These are phyloP conservation scores for Chlorella sp. DNA, from an alignment of 139 green algal species.

Conservation along the genomic window DNA sequence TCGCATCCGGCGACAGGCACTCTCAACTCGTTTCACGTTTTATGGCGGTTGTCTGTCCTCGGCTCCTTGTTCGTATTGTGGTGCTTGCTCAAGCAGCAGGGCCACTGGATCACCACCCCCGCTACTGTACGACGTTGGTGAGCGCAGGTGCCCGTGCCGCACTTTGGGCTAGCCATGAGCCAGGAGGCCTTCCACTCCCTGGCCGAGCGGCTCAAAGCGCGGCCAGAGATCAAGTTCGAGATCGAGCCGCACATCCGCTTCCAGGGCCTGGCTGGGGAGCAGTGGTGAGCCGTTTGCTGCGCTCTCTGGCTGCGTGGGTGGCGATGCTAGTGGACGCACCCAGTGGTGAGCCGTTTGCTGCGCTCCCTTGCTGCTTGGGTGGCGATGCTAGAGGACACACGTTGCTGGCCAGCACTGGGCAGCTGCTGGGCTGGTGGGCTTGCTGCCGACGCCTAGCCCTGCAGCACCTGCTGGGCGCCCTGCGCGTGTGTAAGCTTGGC, in stretches of 20 bases:
- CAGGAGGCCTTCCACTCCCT: constrained; percentile 68
- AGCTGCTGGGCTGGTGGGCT: not conserved
- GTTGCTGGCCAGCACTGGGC: not conserved
- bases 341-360: not conserved
- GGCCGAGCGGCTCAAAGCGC: constrained; percentile 36
- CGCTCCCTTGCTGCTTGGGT: not conserved
- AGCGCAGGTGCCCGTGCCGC: constrained; percentile 70
- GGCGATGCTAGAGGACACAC: not conserved
- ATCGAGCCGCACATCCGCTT: constrained; percentile 82
- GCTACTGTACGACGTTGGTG: not conserved
- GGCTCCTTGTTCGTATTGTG: not conserved
- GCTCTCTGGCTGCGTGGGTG: not conserved
- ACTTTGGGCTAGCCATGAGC: constrained; percentile 67
- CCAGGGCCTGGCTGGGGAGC: constrained; percentile 47
- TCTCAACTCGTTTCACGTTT: too few species aligned
- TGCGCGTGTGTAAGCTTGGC: too few species aligned
- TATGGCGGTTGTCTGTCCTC: not conserved
- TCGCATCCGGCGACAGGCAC: too few species aligned
- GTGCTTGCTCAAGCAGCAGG: not conserved
- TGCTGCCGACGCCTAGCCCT: not conserved
- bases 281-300: constrained; percentile 4
- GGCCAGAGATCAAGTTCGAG: constrained; percentile 45
- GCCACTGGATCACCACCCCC: not conserved
- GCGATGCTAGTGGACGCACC: not conserved
- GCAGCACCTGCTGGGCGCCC: not conserved